These are phyloP conservation scores for Melaleuca alternifolia DNA, from an alignment of 345 rosid genomes.

Conservation along the genomic window DNA sequence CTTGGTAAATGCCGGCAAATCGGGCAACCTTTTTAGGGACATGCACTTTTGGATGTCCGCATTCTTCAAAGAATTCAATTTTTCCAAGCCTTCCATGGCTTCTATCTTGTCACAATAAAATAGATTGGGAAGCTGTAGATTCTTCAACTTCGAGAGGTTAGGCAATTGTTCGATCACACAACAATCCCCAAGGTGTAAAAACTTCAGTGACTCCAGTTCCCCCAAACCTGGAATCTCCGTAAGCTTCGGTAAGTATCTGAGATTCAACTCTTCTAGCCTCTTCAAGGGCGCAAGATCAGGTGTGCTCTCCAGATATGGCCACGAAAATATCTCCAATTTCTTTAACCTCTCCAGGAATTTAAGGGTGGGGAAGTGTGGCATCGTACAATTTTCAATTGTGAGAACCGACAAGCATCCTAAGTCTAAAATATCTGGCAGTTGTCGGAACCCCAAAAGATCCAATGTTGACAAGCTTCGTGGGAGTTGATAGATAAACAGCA, in stretches of 20 bases:
- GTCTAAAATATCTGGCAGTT: too few species aligned
- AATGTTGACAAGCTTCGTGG: too few species aligned
- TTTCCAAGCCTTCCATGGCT: neutral
- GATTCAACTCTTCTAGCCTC: neutral
- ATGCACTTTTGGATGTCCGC: accelerated
- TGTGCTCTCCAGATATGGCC: too few species aligned
- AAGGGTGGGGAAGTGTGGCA: too few species aligned
- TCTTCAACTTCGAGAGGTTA: neutral
- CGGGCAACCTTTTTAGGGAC: neutral
- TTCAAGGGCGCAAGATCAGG: neutral
- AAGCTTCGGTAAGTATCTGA: accelerated
- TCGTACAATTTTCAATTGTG: too few species aligned
- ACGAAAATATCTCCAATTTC: too few species aligned
- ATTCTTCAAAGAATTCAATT: neutral
- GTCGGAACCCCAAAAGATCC: too few species aligned
- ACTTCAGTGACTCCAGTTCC: neutral
- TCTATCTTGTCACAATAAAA: accelerated
- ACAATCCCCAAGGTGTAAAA: neutral
- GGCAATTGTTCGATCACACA: neutral
- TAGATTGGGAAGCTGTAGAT: neutral
- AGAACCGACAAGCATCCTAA: too few species aligned
- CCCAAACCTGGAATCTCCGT: neutral
- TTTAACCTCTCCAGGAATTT: too few species aligned
- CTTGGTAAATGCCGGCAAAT: too few species aligned
- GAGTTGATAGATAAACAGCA: too few species aligned